phyloP scores from a whole-genome alignment of 805 yeast genomes.

The Saccharomyces mikatae region DNA sequence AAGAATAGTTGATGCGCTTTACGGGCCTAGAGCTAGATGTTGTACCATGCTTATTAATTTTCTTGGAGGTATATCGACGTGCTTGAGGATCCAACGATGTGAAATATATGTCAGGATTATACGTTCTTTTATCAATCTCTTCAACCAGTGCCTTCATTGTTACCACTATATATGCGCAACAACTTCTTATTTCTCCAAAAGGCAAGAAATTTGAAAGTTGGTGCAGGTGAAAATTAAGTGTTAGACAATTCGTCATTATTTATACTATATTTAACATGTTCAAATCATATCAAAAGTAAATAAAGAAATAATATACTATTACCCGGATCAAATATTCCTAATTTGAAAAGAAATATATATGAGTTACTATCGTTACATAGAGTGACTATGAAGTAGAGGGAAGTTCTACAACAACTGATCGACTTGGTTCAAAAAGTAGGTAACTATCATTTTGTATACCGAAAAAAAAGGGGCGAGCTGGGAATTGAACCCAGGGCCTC shows the following conservation, averaged over 20 bases:
- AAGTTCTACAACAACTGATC: neutral
- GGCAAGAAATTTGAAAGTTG: neutral
- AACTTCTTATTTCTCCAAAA: neutral
- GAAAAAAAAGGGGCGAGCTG: slow-evolving; percentile 35
- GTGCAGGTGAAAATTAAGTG: neutral
- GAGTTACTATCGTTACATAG: too few relatives aligned
- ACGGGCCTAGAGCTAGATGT: slow-evolving; percentile 20
- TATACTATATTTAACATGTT: neutral
- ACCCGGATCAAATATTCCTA: neutral
- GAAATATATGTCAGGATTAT: slow-evolving; percentile 29
- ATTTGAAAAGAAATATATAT: too few relatives aligned
- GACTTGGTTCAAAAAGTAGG: neutral
- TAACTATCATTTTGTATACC: neutral
- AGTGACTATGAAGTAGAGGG: too few relatives aligned
- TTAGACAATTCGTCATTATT: neutral
- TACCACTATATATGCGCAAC: neutral
- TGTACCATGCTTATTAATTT: slow-evolving; percentile 8
- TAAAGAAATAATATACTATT: too few relatives aligned
- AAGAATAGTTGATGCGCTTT: slow-evolving; percentile 29
- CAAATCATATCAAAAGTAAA: neutral
- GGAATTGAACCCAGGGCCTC: slow-evolving; percentile 61
- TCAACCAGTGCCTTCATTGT: slow-evolving; percentile 16
- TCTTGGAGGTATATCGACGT: slow-evolving; percentile 15
- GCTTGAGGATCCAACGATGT: slow-evolving; percentile 19
- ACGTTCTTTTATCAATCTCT: slow-evolving; percentile 28